Base-by-base conservation (phyloP, 1,284 basidiomycete genomes). In the Leccinum glutinopallens region DNA sequence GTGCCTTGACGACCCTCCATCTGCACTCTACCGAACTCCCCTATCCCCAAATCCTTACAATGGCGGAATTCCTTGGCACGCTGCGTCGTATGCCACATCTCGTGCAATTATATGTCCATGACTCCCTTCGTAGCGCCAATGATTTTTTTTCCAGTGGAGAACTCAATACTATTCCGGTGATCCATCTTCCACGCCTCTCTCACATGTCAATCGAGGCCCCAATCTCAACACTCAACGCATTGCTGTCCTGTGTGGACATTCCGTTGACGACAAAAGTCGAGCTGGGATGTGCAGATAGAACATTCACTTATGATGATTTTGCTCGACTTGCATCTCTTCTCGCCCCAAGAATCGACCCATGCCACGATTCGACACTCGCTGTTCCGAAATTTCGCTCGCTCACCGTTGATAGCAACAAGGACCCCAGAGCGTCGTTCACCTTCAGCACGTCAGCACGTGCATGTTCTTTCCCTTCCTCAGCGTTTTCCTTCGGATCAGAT, bases 361-460 rank as follows among this genome's bases (percentile, higher is more conserved):
- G 3, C 25, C 3, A 8, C 8, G 17, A n/a, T 46, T 17, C 4
- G n/a, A 19, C n/a, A n/a, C 43, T 8, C 9, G 43, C 43, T 46
- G 43, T 19, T 19, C 43, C 43, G 5, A n/a, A 46, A 0, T 46
- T 19, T 46, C 43, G 43, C 43, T 46, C 43, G 43, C n/a, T 46
- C 8, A 19, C 9, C 15, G 4, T 46, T 8, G 15, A 17, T n/a
- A 43, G 4, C 43, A 10, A 17, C 8, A 15, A 17, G 7, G 3
- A 5, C n/a, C 0, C 0, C 43, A 46, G 1, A 0, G n/a, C 43
- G 15, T 2, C 6, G n/a, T 10, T 46, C 4, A 9, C n/a, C 17
- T 46, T 46, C 43, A 46, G 43, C 43, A 46, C n/a, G 0, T 46
- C 43, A 19, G 41, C 0, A 19, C 43, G 17, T 43, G 8, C 12